phyloP scores from a whole-genome alignment of 1,284 basidiomycete species.

The Cerrena zonata region DNA sequence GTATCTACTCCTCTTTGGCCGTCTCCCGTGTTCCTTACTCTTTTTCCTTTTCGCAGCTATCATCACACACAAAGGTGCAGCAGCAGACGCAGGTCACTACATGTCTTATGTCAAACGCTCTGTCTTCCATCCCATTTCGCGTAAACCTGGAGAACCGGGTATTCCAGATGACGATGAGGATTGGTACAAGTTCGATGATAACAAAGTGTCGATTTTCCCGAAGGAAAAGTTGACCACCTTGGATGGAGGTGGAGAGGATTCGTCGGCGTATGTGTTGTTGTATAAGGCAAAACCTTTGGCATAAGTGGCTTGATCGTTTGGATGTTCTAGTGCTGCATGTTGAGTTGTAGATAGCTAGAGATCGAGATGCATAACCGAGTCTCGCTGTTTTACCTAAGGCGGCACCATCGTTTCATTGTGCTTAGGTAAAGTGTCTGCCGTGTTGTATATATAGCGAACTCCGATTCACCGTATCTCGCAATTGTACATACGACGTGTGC shows the following conservation, averaged over 20 bases:
- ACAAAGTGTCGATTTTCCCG: conserved; percentile 80
- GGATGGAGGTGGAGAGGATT: conserved; percentile 84
- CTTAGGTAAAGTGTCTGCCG: too few species aligned
- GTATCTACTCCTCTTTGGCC: conserved; percentile 22
- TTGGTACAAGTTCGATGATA: conserved; percentile 90
- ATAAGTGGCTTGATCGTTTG: too few species aligned
- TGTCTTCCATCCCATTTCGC: conserved; percentile 41
- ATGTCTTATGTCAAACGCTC: conserved; percentile 83
- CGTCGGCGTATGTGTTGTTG: conserved; percentile 80
- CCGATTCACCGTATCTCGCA: too few species aligned
- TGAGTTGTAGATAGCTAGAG: too few species aligned
- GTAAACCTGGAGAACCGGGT: conserved; percentile 9
- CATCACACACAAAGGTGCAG: conserved; percentile 94
- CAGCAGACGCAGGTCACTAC: conserved; percentile 91
- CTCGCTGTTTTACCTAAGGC: too few species aligned
- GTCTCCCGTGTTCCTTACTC: neutral
- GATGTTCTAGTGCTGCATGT: too few species aligned
- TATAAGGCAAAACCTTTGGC: conserved; percentile 58
- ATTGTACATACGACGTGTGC: too few species aligned
- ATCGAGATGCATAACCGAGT: too few species aligned
- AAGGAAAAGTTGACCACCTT: conserved; percentile 77
- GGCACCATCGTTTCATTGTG: too few species aligned
- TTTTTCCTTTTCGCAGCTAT: conserved; percentile 52
- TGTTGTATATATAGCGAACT: too few species aligned
- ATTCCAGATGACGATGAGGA: conserved; percentile 59